A percentile compares a stretch with the other conserved stretches of the same genome.
Evolutionary conservation across 2,329 filamentous ascomycete genomes (phyloP).

Genomic region (Eutypa lata): DNA sequence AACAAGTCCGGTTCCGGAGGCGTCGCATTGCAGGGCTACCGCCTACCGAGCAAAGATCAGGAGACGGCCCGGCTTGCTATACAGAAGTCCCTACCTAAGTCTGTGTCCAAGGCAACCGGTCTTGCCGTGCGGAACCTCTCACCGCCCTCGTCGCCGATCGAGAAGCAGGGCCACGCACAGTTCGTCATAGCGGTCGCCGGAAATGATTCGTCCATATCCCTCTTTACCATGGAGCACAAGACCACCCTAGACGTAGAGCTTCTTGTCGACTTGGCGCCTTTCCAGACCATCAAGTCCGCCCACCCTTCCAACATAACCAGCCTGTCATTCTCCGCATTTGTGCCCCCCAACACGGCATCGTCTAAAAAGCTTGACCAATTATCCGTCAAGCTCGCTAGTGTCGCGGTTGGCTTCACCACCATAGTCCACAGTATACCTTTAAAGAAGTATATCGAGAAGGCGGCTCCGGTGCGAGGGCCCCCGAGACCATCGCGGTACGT

Average conservation of each 20-base stretch:
- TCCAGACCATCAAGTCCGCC: slow-evolving; percentile 51
- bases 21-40: slow-evolving; percentile 53
- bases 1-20: slow-evolving; percentile 60
- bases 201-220: slow-evolving; percentile 72
- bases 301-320: slow-evolving; percentile 59
- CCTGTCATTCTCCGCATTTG: slow-evolving; percentile 56
- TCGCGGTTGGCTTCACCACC: slow-evolving; percentile 75
- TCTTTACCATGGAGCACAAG: slow-evolving; percentile 74
- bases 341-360: slow-evolving; percentile 44
- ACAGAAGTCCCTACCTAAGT: slow-evolving; percentile 58
- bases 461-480: slow-evolving; percentile 29
- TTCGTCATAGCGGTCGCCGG: slow-evolving; percentile 78
- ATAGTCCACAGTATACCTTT: slow-evolving; percentile 78
- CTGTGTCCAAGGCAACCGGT: slow-evolving; percentile 71
- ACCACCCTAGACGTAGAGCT: slow-evolving; percentile 44
- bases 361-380: slow-evolving; percentile 45
- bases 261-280: slow-evolving; percentile 48
- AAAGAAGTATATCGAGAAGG: slow-evolving; percentile 38
- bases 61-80: slow-evolving; percentile 48
- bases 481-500: slow-evolving; percentile 65
- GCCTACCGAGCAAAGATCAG: slow-evolving; percentile 42
- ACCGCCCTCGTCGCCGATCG: slow-evolving; percentile 45
- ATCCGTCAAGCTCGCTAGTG: slow-evolving; percentile 74
- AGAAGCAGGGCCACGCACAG: slow-evolving; percentile 63
- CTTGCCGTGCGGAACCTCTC: slow-evolving; percentile 73